Evolutionary conservation across 2,329 filamentous ascomycete genomes (phyloP).

Genomic region (Diaporthe velutina): DNA sequence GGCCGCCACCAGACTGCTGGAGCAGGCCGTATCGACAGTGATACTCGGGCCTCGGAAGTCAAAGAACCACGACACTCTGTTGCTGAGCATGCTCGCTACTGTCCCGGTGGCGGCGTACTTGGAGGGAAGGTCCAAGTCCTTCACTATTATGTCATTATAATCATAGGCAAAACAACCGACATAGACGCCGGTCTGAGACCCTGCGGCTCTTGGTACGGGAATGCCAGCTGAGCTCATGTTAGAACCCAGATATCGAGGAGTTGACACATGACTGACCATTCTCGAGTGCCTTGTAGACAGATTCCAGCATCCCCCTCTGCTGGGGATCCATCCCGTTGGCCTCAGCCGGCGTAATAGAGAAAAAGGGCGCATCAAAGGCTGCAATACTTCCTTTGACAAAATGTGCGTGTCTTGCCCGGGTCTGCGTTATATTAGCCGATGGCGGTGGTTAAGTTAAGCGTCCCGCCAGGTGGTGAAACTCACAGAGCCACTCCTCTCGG

Average conservation of each 20-base stretch:
- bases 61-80: conserved; percentile 53
- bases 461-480: conserved; percentile 45
- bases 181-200: conserved; percentile 42
- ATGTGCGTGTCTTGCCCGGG: conserved; percentile 32
- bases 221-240: conserved; percentile 31
- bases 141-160: conserved; percentile 41
- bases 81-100: conserved; percentile 48
- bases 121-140: conserved; percentile 42
- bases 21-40: conserved; percentile 56
- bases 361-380: conserved; percentile 41
- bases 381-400: conserved; percentile 31
- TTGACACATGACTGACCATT: conserved; percentile 32
- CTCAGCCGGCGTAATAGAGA: conserved; percentile 38
- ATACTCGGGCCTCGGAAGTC: conserved; percentile 50
- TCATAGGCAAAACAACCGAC: conserved; percentile 47
- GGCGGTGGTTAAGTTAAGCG: too few relatives aligned
- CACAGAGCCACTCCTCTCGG: conserved; percentile 46
- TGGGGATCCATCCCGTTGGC: conserved; percentile 40
- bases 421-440: not conserved
- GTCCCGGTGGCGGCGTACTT: conserved; percentile 48
- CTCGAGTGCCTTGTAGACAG: conserved; percentile 37
- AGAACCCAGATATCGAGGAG: not conserved
- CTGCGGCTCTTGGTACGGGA: conserved; percentile 23
- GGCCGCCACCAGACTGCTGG: conserved; percentile 50
- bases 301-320: conserved; percentile 38